Evolutionary conservation across 257 asterid species (phyloP).

Genomic region (Haberlea rhodopensis): DNA sequence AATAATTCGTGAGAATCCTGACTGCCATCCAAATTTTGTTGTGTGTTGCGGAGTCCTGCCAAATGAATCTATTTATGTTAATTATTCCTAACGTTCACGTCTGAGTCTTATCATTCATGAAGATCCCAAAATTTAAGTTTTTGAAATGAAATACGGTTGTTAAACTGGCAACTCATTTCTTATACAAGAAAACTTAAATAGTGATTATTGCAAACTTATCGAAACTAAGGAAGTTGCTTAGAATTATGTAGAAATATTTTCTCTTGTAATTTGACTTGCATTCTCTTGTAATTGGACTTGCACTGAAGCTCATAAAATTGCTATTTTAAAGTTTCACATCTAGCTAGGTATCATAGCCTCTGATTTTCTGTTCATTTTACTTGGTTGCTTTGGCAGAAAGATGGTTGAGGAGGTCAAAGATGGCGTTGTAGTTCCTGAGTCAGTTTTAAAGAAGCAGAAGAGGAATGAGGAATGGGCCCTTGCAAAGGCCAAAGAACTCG

Average conservation of each 20-base stretch:
- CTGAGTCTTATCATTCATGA: background rate
- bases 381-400: background rate
- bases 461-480: slow-evolving; percentile 58
- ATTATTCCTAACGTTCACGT: background rate
- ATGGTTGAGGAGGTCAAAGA: slow-evolving; percentile 10
- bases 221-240: background rate
- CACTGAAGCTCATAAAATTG: too few species aligned
- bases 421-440: slow-evolving; percentile 45
- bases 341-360: background rate
- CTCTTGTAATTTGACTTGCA: background rate
- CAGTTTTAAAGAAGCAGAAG: slow-evolving; percentile 56
- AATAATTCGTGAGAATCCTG: background rate
- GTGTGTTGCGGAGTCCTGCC: background rate
- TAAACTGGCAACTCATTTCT: background rate
- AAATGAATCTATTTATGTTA: background rate
- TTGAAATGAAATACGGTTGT: background rate
- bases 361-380: background rate
- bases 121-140: background rate
- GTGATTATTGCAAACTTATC: background rate
- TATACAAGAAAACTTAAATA: background rate
- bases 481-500: slow-evolving; percentile 36
- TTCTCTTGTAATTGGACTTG: background rate
- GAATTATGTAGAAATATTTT: background rate
- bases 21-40: background rate
- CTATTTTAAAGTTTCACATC: background rate